Percentiles rank a stretch among this genome's conserved stretches.
These are phyloP conservation scores for Malassezia caprae DNA, from an alignment of 1,284 basidiomycete species.

Conservation along the genomic window DNA sequence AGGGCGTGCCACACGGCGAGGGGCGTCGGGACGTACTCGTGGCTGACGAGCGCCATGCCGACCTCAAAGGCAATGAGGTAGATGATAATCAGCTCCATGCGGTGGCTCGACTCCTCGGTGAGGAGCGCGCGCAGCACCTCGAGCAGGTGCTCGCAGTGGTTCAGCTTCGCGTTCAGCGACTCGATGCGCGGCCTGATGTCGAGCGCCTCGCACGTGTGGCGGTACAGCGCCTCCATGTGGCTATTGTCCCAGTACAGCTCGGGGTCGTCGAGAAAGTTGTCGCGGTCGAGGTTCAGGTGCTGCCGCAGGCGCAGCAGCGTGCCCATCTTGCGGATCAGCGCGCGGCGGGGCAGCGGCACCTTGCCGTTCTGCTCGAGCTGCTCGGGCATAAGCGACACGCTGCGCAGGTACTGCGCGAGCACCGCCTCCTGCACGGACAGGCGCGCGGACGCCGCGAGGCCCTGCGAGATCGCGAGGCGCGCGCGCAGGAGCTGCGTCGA, in stretches of 20 bases:
- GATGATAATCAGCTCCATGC: constrained; percentile 45
- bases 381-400: constrained; percentile 27
- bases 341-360: constrained; percentile 36
- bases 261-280: constrained; percentile 45
- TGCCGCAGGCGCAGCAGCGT: constrained; percentile 38
- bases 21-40: constrained; percentile 33
- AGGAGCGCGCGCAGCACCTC: constrained; percentile 40
- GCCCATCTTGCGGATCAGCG: constrained; percentile 43
- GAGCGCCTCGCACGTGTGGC: constrained; percentile 34
- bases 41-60: constrained; percentile 27
- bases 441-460: constrained; percentile 41
- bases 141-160: constrained; percentile 42
- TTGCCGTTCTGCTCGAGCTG: constrained; percentile 30
- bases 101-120: constrained; percentile 39
- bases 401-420: constrained; percentile 29
- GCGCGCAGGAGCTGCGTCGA: constrained; percentile 28
- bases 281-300: constrained; percentile 34
- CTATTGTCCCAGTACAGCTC: constrained; percentile 46
- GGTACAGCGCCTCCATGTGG: constrained; percentile 39
- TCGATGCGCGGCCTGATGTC: constrained; percentile 40
- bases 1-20: constrained; percentile 6
- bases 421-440: constrained; percentile 37
- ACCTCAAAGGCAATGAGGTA: constrained; percentile 38
- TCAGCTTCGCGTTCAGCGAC: constrained; percentile 42
- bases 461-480: constrained; percentile 41